phyloP scores from a whole-genome alignment of 2,329 filamentous ascomycete genomes.

The Pseudocercospora vitis region DNA sequence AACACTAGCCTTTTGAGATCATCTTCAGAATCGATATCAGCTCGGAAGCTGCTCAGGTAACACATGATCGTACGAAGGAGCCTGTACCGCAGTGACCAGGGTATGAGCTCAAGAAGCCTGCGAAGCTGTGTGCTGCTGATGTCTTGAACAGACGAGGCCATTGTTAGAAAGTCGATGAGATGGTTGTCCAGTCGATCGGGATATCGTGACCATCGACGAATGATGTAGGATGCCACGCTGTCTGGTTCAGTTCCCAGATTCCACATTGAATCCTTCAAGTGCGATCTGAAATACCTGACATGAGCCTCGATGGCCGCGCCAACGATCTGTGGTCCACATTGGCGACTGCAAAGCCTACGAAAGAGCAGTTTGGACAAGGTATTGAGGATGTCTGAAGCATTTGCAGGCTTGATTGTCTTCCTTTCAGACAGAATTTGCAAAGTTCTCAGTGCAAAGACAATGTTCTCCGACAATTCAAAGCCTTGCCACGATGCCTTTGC shows the following conservation, averaged over 20 bases:
- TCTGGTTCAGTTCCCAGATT: not conserved
- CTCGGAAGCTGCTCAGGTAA: conserved; percentile 4
- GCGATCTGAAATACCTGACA: not conserved
- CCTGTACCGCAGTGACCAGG: conserved; percentile 6
- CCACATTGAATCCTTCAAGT: not conserved
- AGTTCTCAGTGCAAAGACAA: conserved; percentile 10
- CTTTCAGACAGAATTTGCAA: conserved; percentile 7
- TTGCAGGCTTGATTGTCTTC: not conserved
- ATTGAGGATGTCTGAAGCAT: not conserved
- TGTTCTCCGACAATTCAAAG: conserved; percentile 8
- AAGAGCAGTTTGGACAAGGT: conserved; percentile 11
- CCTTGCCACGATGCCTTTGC: not conserved
- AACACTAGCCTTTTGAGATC: conserved; percentile 14
- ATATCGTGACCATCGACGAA: conserved; percentile 9
- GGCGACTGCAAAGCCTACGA: conserved; percentile 1
- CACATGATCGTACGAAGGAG: conserved; percentile 12
- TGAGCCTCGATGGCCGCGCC: conserved; percentile 2
- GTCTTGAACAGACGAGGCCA: not conserved
- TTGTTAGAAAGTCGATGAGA: not conserved
- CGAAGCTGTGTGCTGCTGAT: not conserved
- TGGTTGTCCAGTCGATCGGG: conserved; percentile 5
- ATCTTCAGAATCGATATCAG: conserved; percentile 18
- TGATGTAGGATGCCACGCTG: not conserved
- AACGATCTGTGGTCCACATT: conserved; percentile 1
- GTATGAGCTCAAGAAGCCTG: not conserved